Percentiles rank a stretch among this genome's conserved stretches.
Conservation (phyloP, 2,329 filamentous ascomycete genomes). For the Dactylellina drechsleri region DNA sequence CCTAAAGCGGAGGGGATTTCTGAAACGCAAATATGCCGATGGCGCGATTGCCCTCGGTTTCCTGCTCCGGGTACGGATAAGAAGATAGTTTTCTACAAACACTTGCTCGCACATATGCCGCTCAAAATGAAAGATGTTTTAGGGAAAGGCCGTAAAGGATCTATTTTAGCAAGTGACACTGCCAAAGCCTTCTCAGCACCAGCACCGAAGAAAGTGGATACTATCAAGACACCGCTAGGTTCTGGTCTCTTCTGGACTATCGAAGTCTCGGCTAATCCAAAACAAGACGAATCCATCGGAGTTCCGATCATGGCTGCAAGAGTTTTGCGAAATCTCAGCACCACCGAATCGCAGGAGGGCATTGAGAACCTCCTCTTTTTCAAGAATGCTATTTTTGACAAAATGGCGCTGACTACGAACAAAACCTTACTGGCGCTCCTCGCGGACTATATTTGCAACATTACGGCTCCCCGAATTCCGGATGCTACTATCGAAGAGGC, state of each 20-base stretch:
- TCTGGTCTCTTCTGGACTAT: slow-evolving; percentile 15
- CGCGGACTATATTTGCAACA: slow-evolving; percentile 15
- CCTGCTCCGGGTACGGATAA: slow-evolving; percentile 15
- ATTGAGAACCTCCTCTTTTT: slow-evolving; percentile 11
- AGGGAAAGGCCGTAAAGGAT: slow-evolving; percentile 18
- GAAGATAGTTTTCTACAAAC: slow-evolving; percentile 22
- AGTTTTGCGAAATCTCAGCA: slow-evolving; percentile 39
- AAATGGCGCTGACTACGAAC: slow-evolving; percentile 21
- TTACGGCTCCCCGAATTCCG: neutral
- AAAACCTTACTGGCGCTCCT: neutral
- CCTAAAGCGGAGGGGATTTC: neutral
- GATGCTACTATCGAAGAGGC: slow-evolving; percentile 19
- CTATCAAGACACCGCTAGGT: neutral
- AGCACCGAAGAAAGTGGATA: slow-evolving; percentile 14
- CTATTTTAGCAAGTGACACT: neutral
- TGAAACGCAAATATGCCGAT: slow-evolving; percentile 17
- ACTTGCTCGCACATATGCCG: slow-evolving; percentile 40
- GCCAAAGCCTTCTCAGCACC: slow-evolving; percentile 2
- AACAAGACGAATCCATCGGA: slow-evolving; percentile 7
- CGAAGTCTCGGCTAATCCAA: slow-evolving; percentile 16
- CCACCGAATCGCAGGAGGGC: neutral
- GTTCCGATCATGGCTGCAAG: slow-evolving; percentile 33
- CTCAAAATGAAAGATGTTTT: slow-evolving; percentile 24
- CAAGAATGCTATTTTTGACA: slow-evolving; percentile 5
- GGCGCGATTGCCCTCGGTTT: slow-evolving; percentile 10